phyloP scores from a whole-genome alignment of 1,139 yeast species.

The Nematodospora anomalae region DNA sequence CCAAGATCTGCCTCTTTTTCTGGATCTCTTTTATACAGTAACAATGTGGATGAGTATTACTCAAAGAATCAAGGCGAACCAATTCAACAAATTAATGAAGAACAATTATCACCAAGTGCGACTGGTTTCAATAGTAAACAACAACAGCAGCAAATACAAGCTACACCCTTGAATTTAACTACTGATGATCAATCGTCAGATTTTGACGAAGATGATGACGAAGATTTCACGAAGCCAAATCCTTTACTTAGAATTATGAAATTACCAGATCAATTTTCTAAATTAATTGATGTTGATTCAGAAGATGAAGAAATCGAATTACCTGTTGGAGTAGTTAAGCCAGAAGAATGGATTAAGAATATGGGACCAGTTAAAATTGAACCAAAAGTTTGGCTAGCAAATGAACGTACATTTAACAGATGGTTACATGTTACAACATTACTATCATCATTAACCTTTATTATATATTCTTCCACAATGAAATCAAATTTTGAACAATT shows the following conservation, averaged over 20 bases:
- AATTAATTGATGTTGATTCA: conserved; percentile 65
- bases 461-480: conserved; percentile 76
- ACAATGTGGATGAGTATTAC: conserved; percentile 9
- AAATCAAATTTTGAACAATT: conserved; percentile 56
- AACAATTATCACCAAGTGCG: conserved; percentile 11
- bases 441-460: conserved; percentile 82
- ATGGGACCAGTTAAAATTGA: conserved; percentile 92
- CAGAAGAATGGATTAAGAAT: conserved; percentile 75
- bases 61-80: conserved; percentile 11
- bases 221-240: conserved; percentile 23
- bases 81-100: conserved; percentile 13
- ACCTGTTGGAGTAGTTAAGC: conserved; percentile 88
- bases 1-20: conserved; percentile 45
- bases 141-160: too few relatives aligned
- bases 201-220: conserved; percentile 41
- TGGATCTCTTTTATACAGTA: conserved; percentile 31
- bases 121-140: conserved; percentile 1
- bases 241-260: conserved; percentile 25
- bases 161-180: conserved; percentile 5
- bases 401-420: conserved; percentile 93
- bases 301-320: conserved; percentile 82
- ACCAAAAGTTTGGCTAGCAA: conserved; percentile 97
- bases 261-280: conserved; percentile 34
- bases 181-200: conserved; percentile 18
- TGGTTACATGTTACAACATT: conserved; percentile 94